Conservation (phyloP, 2,329 filamentous ascomycete genomes). For the Cladosporium sp. region DNA sequence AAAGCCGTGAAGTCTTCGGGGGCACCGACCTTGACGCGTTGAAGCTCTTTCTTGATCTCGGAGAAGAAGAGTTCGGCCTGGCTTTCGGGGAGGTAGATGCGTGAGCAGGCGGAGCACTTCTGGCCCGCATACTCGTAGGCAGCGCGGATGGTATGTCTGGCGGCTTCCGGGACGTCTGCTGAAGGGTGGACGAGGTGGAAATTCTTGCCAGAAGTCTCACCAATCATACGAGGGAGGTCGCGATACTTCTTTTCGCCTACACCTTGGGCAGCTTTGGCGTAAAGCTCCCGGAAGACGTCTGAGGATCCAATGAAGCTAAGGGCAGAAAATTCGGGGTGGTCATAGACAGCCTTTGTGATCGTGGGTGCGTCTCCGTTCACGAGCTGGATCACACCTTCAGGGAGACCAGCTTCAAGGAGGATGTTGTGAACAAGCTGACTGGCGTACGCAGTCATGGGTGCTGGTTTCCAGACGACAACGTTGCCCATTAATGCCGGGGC, state of each 20-base stretch:
- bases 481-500: slow-evolving; percentile 88
- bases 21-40: slow-evolving; percentile 65
- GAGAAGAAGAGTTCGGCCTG: slow-evolving; percentile 68
- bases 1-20: slow-evolving; percentile 72
- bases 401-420: slow-evolving; percentile 83
- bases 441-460: slow-evolving; percentile 78
- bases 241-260: slow-evolving; percentile 77
- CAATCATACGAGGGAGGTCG: slow-evolving; percentile 83
- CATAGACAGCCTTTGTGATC: slow-evolving; percentile 72
- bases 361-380: slow-evolving; percentile 82
- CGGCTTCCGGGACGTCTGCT: slow-evolving; percentile 75
- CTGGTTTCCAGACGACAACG: slow-evolving; percentile 96
- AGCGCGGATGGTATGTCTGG: slow-evolving; percentile 75
- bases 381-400: slow-evolving; percentile 87
- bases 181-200: slow-evolving; percentile 78
- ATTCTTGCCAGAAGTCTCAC: slow-evolving; percentile 91
- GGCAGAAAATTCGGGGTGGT: slow-evolving; percentile 77
- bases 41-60: slow-evolving; percentile 63
- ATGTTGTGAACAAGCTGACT: slow-evolving; percentile 91
- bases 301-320: slow-evolving; percentile 95
- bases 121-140: slow-evolving; percentile 90
- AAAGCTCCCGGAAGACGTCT: slow-evolving; percentile 81
- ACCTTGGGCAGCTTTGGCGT: slow-evolving; percentile 77
- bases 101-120: slow-evolving; percentile 83
- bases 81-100: slow-evolving; percentile 72